These are phyloP conservation scores for Stachybotrys chartarum DNA, from an alignment of 2,329 filamentous ascomycete genomes.

Conservation along the genomic window DNA sequence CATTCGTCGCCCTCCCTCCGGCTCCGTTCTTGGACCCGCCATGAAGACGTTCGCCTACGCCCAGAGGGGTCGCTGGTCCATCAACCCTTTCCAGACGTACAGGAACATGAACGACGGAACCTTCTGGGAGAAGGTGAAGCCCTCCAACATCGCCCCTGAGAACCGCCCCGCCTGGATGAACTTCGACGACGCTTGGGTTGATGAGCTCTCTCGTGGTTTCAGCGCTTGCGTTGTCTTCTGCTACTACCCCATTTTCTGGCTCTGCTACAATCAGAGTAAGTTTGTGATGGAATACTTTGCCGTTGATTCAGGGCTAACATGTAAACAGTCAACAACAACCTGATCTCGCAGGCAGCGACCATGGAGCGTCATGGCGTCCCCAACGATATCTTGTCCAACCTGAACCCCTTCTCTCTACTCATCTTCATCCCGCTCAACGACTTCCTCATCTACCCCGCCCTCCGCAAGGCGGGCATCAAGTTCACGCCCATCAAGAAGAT, in stretches of 20 bases:
- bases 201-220: slow-evolving; percentile 63
- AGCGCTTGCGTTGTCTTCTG: slow-evolving; percentile 62
- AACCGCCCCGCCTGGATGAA: slow-evolving; percentile 63
- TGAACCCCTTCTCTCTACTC: slow-evolving; percentile 67
- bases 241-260: slow-evolving; percentile 59
- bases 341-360: slow-evolving; percentile 55
- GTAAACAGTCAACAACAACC: slow-evolving; percentile 45
- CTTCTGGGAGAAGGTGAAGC: slow-evolving; percentile 65
- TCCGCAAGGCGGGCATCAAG: slow-evolving; percentile 55
- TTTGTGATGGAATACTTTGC: background rate
- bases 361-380: slow-evolving; percentile 65
- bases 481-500: slow-evolving; percentile 75
- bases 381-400: slow-evolving; percentile 69
- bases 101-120: slow-evolving; percentile 47
- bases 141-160: slow-evolving; percentile 48
- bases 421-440: slow-evolving; percentile 69
- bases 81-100: slow-evolving; percentile 56
- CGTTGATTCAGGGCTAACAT: slow-evolving; percentile 6
- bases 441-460: slow-evolving; percentile 57
- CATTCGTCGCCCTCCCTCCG: slow-evolving; percentile 48
- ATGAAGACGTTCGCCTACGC: slow-evolving; percentile 53
- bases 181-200: slow-evolving; percentile 74
- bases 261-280: slow-evolving; percentile 38
- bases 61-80: slow-evolving; percentile 61
- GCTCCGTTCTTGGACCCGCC: slow-evolving; percentile 62